Percentiles rank a stretch among this genome's conserved stretches.
These are phyloP conservation scores for Pichia pseudocactophila DNA, from an alignment of 805 yeast genomes.

Conservation along the genomic window DNA sequence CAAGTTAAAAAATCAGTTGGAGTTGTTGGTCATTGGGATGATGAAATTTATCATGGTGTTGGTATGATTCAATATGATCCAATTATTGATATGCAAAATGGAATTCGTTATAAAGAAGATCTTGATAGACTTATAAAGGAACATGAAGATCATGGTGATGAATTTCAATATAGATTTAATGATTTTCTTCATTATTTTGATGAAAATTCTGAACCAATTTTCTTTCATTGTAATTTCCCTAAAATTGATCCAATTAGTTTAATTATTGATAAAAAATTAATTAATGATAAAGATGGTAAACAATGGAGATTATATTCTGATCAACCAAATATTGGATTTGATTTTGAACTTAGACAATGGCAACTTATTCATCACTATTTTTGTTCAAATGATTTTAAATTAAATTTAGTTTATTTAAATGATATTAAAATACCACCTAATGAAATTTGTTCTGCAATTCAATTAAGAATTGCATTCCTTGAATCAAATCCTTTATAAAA, in stretches of 20 bases:
- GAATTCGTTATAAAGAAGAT: conserved; percentile 15
- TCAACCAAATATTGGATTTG: conserved; percentile 31
- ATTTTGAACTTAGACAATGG: conserved; percentile 57
- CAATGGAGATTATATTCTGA: conserved; percentile 24
- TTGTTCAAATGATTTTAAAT: conserved; percentile 18
- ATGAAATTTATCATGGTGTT: conserved; percentile 35
- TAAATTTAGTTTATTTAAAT: conserved; percentile 20
- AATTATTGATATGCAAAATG: conserved; percentile 29
- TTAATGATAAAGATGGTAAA: conserved; percentile 13
- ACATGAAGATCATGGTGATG: neutral
- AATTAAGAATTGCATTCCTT: conserved; percentile 3
- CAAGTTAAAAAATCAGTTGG: conserved; percentile 42
- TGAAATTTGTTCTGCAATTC: conserved; percentile 3
- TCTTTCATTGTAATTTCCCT: conserved; percentile 47
- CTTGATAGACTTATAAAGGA: conserved; percentile 2
- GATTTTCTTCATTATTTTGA: conserved; percentile 19
- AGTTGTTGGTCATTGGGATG: conserved; percentile 39
- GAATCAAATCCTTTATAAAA: neutral
- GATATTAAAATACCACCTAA: conserved; percentile 21
- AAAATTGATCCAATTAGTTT: conserved; percentile 39
- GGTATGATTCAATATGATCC: conserved; percentile 52
- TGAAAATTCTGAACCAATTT: conserved; percentile 25
- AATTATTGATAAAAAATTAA: conserved; percentile 30
- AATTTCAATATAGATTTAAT: conserved; percentile 9
- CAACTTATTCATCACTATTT: conserved; percentile 35